Conservation (phyloP, 768 basidiomycete species). For the Phlebiopsis gigantea region DNA sequence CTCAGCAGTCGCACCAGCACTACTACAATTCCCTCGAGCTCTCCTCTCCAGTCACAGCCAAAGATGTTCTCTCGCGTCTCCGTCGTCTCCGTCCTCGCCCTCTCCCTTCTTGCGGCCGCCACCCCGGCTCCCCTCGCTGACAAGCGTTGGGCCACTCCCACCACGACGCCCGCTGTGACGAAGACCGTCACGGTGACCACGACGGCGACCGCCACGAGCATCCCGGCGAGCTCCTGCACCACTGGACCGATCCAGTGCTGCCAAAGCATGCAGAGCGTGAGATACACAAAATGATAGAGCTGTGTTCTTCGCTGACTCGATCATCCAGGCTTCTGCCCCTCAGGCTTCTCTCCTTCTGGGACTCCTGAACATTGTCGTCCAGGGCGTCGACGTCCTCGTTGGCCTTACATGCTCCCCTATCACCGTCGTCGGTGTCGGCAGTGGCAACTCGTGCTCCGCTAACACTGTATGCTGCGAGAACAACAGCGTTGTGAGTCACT, state of each 20-base stretch:
- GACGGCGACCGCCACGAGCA: slow-evolving; percentile 3
- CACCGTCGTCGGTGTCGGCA: slow-evolving; percentile 7
- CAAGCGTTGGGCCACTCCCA: background rate
- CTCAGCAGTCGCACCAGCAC: background rate
- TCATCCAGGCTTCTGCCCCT: background rate
- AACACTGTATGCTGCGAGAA: slow-evolving; percentile 14
- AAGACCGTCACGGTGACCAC: background rate
- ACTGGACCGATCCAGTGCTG: slow-evolving; percentile 13
- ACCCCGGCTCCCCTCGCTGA: background rate
- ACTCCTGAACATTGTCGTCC: slow-evolving; percentile 7
- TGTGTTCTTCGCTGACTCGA: background rate
- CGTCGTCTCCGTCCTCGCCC: slow-evolving; percentile 1
- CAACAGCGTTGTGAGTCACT: slow-evolving; percentile 9
- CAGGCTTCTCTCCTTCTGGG: background rate
- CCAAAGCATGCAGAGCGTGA: slow-evolving; percentile 4
- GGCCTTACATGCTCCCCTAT: slow-evolving; percentile 13
- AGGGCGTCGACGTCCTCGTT: slow-evolving; percentile 1
- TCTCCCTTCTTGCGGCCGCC: slow-evolving; percentile 12
- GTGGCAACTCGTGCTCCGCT: slow-evolving; percentile 1
- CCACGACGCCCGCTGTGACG: slow-evolving; percentile 1
- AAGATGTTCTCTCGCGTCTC: slow-evolving; percentile 16
- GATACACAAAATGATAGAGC: background rate
- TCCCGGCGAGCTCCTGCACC: background rate
- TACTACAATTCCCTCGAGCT: background rate
- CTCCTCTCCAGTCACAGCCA: background rate